A percentile compares a stretch with the other conserved stretches of the same genome.
Conservation (phyloP, 768 basidiomycete species). For the Leccinum subgranulosum region DNA sequence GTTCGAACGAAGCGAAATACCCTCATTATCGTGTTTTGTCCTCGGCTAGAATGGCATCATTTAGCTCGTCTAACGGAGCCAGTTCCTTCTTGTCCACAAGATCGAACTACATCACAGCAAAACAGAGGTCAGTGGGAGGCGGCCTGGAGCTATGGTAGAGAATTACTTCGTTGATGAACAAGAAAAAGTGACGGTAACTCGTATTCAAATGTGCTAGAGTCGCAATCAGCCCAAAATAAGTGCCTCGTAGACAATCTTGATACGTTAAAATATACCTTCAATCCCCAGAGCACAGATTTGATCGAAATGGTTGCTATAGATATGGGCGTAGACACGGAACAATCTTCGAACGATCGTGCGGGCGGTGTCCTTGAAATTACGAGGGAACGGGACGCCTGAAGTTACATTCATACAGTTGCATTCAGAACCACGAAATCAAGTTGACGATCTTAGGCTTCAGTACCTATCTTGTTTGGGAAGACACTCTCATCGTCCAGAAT, state of each 20-base stretch:
- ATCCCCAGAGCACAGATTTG: conserved; percentile 98
- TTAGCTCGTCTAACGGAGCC: conserved; percentile 91
- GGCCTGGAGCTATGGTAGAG: background rate
- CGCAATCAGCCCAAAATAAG: background rate
- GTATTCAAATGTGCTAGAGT: conserved; percentile 91
- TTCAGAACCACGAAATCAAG: conserved; percentile 6
- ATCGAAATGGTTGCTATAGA: conserved; percentile 99
- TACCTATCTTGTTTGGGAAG: conserved; percentile 96
- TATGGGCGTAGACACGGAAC: conserved; percentile 97
- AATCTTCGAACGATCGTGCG: conserved; percentile 88
- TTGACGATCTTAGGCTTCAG: conserved; percentile 8
- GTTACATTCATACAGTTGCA: background rate
- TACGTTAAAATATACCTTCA: conserved; percentile 61
- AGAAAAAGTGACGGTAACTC: conserved; percentile 96
- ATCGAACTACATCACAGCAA: conserved; percentile 59
- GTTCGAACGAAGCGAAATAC: background rate
- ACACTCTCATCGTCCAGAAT: conserved; percentile 88
- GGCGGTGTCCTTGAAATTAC: conserved; percentile 85
- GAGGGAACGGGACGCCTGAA: conserved; percentile 85
- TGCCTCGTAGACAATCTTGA: background rate
- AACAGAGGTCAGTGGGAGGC: conserved; percentile 8
- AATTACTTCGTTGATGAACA: conserved; percentile 91
- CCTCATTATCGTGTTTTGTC: conserved; percentile 37
- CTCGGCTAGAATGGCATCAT: conserved; percentile 79
- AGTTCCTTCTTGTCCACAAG: conserved; percentile 96